Evolutionary conservation across 2,329 filamentous ascomycete species (phyloP).

Genomic region (Trichoderma sp.): DNA sequence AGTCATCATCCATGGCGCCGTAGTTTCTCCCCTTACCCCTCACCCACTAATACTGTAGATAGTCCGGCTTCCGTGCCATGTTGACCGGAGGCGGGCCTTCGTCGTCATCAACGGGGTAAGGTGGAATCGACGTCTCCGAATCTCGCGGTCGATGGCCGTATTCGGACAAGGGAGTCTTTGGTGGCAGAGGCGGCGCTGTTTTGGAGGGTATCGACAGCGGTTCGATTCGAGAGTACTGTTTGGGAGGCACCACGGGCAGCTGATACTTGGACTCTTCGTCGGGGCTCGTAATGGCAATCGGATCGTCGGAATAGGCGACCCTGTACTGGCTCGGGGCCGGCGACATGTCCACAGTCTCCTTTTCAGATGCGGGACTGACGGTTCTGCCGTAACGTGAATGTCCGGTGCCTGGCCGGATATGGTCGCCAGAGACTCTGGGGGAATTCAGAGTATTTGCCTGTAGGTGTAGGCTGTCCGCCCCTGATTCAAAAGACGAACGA

Average conservation of each 20-base stretch:
- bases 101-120: slow-evolving; percentile 75
- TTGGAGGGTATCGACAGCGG: slow-evolving; percentile 76
- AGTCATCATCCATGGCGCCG: too few species aligned
- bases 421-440: slow-evolving; percentile 52
- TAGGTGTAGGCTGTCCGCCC: slow-evolving; percentile 49
- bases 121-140: slow-evolving; percentile 48
- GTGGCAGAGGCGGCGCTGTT: slow-evolving; percentile 73
- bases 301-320: slow-evolving; percentile 60
- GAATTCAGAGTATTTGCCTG: slow-evolving; percentile 40
- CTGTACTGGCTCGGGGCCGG: slow-evolving; percentile 60
- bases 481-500: slow-evolving; percentile 58
- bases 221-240: slow-evolving; percentile 41
- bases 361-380: slow-evolving; percentile 37
- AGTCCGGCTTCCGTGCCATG: slow-evolving; percentile 80
- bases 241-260: slow-evolving; percentile 27
- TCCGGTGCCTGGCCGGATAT: slow-evolving; percentile 36
- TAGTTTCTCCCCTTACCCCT: neutral
- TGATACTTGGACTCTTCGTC: slow-evolving; percentile 55
- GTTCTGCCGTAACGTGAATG: slow-evolving; percentile 31
- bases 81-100: slow-evolving; percentile 83
- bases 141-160: slow-evolving; percentile 30
- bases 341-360: slow-evolving; percentile 53
- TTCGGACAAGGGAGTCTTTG: slow-evolving; percentile 71
- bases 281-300: slow-evolving; percentile 61
- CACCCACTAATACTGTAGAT: slow-evolving; percentile 33